Evolutionary conservation across 768 basidiomycete genomes (phyloP), one percentile per base, ranked within the genome.

Genomic region (Phaeolepiota aurea): DNA sequence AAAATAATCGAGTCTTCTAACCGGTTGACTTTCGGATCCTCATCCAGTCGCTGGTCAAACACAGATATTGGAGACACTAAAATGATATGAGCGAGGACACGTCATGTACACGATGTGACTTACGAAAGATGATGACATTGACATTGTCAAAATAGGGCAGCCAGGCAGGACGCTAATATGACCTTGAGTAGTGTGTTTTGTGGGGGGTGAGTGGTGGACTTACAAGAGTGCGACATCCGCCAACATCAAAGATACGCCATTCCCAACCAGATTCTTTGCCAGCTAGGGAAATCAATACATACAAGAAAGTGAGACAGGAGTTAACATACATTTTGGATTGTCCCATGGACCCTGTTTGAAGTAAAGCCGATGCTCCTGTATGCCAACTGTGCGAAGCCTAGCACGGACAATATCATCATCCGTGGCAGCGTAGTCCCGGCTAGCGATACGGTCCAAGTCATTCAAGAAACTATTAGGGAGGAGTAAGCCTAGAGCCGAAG

Each of bases 221-320:
- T 52, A 82, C 82, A 59, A 66, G 62, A 4, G 82, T 83, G 40
- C 84, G 75, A 44, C 78, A 81, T 13, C 79, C 84, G 22, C 82
- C 83, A 36, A 87, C 85, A 53, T 87, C 85, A 58, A 79, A 87
- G 43, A 87, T 76, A 22, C 69, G 67, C 84, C 82, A 87, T 52
- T 74, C 76, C 63, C 66, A 72, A 5, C 63, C 65, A 22, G 63
- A 52, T 7, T 56, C 54, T 35, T 55, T 58, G 18, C 61, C 64
- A 47, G 48, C 53, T 54, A 41, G 22, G 19, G 33, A 39, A 32
- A 20, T 35, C 7, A 18, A 15, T 18, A 15, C 20, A 42, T 15
- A 11, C 33, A 30, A 13, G 20, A 13, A 39, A 28, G 44, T 22
- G 16, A 37, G 31, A 41, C 39, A 39, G 7, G 16, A 20, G 47